Conservation (phyloP, 371 early-diverging fungal species). For the Coemansia sp. region DNA sequence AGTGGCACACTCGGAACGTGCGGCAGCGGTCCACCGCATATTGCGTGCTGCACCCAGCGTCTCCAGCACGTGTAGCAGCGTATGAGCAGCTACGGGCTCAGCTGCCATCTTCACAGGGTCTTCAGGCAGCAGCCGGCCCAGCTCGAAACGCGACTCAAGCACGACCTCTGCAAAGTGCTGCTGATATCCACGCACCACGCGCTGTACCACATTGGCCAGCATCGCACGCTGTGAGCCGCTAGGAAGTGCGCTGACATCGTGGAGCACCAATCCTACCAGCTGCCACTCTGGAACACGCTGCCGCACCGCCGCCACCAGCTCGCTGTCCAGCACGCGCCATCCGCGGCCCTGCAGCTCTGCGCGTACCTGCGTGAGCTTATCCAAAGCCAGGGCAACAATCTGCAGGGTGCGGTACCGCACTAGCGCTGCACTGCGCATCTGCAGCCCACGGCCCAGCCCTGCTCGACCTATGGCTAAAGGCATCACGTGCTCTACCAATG, state of each 20-base stretch:
- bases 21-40: constrained; percentile 24
- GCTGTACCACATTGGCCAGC: constrained; percentile 31
- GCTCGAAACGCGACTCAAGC: constrained; percentile 33
- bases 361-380: constrained; percentile 31
- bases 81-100: constrained; percentile 31
- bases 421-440: constrained; percentile 19
- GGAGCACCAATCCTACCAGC: constrained; percentile 21
- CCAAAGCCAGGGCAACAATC: constrained; percentile 36
- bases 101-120: neutral
- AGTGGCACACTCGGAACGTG: constrained; percentile 2
- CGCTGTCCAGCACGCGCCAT: constrained; percentile 33
- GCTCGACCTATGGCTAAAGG: constrained; percentile 26
- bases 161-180: constrained; percentile 36
- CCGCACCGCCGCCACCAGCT: constrained; percentile 31
- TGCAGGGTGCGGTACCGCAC: constrained; percentile 44
- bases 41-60: constrained; percentile 19
- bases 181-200: constrained; percentile 46
- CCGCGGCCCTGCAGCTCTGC: neutral
- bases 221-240: constrained; percentile 15
- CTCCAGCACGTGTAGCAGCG: constrained; percentile 24
- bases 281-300: constrained; percentile 49
- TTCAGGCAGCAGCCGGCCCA: constrained; percentile 32
- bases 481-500: constrained; percentile 44
- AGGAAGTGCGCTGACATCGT: constrained; percentile 7
- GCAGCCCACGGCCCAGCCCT: constrained; percentile 37